Conservation (phyloP, 2,329 filamentous ascomycete genomes). For the Exophiala sp. region DNA sequence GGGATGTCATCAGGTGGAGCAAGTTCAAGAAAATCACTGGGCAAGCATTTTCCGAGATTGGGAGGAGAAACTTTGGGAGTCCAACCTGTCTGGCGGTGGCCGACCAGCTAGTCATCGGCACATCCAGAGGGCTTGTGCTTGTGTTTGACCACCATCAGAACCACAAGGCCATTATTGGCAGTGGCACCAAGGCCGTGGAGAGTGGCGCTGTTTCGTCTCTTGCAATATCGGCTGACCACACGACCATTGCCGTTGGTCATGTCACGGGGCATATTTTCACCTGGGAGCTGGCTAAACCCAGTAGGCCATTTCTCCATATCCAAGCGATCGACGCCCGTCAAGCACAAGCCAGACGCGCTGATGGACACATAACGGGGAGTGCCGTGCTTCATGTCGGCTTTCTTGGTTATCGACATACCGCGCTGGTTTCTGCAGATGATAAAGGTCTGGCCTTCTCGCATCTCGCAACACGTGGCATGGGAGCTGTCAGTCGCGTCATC, state of each 20-base stretch:
- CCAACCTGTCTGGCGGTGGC: conserved; percentile 87
- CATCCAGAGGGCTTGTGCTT: conserved; percentile 86
- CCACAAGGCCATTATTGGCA: conserved; percentile 86
- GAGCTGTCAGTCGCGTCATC: conserved; percentile 74
- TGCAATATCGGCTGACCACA: conserved; percentile 88
- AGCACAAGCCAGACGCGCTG: conserved; percentile 58
- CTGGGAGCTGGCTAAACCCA: conserved; percentile 81
- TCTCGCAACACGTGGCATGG: conserved; percentile 83
- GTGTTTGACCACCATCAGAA: conserved; percentile 98
- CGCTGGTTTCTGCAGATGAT: conserved; percentile 89
- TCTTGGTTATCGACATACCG: conserved; percentile 85
- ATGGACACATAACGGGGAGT: conserved; percentile 75
- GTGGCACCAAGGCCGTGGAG: conserved; percentile 89
- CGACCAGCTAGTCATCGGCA: conserved; percentile 81
- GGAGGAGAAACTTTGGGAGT: conserved; percentile 83
- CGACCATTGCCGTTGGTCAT: conserved; percentile 85
- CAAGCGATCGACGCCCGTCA: conserved; percentile 65
- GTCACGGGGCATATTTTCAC: conserved; percentile 88
- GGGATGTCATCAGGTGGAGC: conserved; percentile 97
- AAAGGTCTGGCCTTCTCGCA: conserved; percentile 98
- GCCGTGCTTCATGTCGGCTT: conserved; percentile 90
- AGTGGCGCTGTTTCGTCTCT: conserved; percentile 81
- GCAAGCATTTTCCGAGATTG: conserved; percentile 86
- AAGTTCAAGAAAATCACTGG: conserved; percentile 81
- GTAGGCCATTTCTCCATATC: conserved; percentile 82